Conservation (phyloP, 2,329 filamentous ascomycete genomes). For the Botrytis squamosa region DNA sequence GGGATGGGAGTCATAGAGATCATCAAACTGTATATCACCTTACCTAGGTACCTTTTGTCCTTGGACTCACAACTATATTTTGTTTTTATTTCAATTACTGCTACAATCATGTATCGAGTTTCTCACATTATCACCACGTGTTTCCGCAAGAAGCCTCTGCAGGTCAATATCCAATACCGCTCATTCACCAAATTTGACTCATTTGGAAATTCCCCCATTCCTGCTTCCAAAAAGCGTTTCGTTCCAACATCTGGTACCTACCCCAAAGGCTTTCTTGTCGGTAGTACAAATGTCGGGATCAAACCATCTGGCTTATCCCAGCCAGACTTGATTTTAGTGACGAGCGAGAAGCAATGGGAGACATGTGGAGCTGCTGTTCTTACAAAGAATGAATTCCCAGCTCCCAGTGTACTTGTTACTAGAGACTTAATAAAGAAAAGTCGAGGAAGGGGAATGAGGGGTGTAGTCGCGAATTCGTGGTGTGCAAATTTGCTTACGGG, state of each 20-base stretch:
- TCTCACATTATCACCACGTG: neutral
- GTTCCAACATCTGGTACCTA: constrained; percentile 71
- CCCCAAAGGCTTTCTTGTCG: neutral
- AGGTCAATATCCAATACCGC: neutral
- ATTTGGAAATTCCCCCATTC: constrained; percentile 47
- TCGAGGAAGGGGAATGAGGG: neutral
- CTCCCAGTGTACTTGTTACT: constrained; percentile 87
- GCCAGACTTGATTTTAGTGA: constrained; percentile 2
- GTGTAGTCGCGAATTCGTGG: constrained; percentile 1
- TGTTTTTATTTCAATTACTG: neutral
- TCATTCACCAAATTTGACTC: constrained; percentile 19
- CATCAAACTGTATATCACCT: neutral
- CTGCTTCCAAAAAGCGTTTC: constrained; percentile 80
- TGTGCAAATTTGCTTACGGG: neutral
- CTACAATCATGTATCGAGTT: neutral
- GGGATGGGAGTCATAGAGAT: neutral
- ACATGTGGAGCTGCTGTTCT: constrained; percentile 70
- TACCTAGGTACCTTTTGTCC: neutral
- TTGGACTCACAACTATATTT: neutral
- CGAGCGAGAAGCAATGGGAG: neutral
- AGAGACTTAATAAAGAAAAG: constrained; percentile 62
- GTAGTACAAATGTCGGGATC: neutral
- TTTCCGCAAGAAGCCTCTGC: neutral
- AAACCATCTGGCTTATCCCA: neutral
- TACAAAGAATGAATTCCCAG: constrained; percentile 97